These are phyloP conservation scores for Penicillium sp. DNA, from an alignment of 2,329 filamentous ascomycete species.

Conservation along the genomic window DNA sequence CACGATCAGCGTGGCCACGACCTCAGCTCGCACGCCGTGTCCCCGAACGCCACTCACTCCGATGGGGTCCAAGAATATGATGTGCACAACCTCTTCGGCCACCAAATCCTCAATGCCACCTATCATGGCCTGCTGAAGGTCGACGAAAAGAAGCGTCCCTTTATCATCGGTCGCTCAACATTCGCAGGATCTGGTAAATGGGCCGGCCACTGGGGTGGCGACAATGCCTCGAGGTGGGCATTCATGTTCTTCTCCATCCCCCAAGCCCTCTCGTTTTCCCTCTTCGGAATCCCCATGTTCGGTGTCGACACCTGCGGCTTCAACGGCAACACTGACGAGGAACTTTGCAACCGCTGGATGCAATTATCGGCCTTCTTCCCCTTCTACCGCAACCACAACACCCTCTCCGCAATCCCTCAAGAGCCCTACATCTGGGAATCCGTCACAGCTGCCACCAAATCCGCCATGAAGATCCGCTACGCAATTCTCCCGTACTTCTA, in stretches of 20 bases:
- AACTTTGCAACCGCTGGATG: constrained; percentile 74
- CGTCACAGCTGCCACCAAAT: constrained; percentile 63
- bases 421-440: constrained; percentile 70
- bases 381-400: constrained; percentile 76
- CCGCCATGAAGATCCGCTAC: constrained; percentile 69
- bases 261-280: constrained; percentile 70
- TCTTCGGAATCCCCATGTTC: constrained; percentile 77
- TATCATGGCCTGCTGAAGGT: constrained; percentile 66
- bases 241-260: constrained; percentile 76
- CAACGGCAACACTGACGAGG: constrained; percentile 63
- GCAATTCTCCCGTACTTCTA: constrained; percentile 72
- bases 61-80: constrained; percentile 76
- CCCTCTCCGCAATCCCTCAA: constrained; percentile 59
- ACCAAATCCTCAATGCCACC: constrained; percentile 73
- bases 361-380: constrained; percentile 71
- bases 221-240: constrained; percentile 68
- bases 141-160: constrained; percentile 68
- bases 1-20: constrained; percentile 64
- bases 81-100: constrained; percentile 75
- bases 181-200: constrained; percentile 73
- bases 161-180: constrained; percentile 80
- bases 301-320: constrained; percentile 70
- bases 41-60: constrained; percentile 73
- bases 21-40: constrained; percentile 68
- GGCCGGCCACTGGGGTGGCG: constrained; percentile 79